A percentile compares a stretch with the other conserved stretches of the same genome.
phyloP scores from a whole-genome alignment of 2,329 filamentous ascomycete species.

The Macrophomina pseudophaseolina region DNA sequence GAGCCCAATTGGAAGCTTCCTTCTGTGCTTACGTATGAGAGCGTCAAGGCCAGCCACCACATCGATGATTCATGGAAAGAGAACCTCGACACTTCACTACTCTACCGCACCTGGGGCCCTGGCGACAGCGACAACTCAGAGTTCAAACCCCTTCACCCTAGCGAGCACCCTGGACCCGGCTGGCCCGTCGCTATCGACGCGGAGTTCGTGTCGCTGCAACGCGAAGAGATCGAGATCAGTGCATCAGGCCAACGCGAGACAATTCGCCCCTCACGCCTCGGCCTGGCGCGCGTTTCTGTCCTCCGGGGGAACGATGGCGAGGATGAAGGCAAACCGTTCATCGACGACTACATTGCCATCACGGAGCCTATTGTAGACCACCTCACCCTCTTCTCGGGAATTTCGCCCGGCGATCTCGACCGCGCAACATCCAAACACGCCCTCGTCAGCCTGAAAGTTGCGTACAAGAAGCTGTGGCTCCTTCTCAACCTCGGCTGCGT shows the following conservation, averaged over 20 bases:
- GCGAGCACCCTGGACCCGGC: conserved; percentile 71
- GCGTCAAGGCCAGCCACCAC: conserved; percentile 78
- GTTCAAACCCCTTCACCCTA: conserved; percentile 63
- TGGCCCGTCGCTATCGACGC: conserved; percentile 90
- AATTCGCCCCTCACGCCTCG: conserved; percentile 87
- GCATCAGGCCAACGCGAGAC: conserved; percentile 91
- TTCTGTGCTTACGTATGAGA: conserved; percentile 84
- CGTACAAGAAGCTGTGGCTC: conserved; percentile 98
- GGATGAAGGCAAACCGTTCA: conserved; percentile 82
- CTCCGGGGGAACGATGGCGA: conserved; percentile 66
- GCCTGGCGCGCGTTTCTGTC: conserved; percentile 90
- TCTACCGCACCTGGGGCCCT: conserved; percentile 73
- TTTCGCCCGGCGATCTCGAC: conserved; percentile 84
- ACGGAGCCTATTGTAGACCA: conserved; percentile 94
- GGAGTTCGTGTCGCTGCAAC: conserved; percentile 91
- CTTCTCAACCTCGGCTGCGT: conserved; percentile 91
- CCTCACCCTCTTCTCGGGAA: conserved; percentile 91
- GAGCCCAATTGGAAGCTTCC: conserved; percentile 92
- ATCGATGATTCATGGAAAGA: conserved; percentile 88
- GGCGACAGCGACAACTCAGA: conserved; percentile 56
- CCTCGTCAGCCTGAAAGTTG: conserved; percentile 83
- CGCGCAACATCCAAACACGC: conserved; percentile 78
- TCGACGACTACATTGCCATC: conserved; percentile 96
- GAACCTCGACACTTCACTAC: conserved; percentile 78
- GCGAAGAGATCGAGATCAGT: conserved; percentile 95